Conservation (phyloP, 2,329 filamentous ascomycete genomes). For the Fusarium begoniae region DNA sequence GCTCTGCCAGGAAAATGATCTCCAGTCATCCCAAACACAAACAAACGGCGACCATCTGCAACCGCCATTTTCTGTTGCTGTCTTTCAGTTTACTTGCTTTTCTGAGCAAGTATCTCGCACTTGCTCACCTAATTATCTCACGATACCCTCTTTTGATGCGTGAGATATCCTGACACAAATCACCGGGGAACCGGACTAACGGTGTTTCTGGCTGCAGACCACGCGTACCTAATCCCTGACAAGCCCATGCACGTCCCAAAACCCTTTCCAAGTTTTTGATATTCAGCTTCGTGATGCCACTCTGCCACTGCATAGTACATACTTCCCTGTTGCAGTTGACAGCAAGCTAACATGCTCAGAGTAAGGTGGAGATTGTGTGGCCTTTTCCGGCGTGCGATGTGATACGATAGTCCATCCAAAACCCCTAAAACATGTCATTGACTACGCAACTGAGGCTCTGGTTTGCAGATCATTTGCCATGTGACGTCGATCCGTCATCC, state of each 20-base stretch:
- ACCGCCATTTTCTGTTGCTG: neutral
- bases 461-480: slow-evolving; percentile 30
- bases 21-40: slow-evolving; percentile 4
- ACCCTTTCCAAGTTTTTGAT: slow-evolving; percentile 12
- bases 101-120: neutral
- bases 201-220: neutral
- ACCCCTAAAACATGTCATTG: neutral
- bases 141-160: neutral
- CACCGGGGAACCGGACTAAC: slow-evolving; percentile 2
- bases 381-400: neutral
- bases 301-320: neutral
- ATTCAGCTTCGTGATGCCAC: neutral
- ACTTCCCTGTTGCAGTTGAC: neutral
- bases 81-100: neutral
- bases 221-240: slow-evolving; percentile 13
- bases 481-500: slow-evolving; percentile 28
- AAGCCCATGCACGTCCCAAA: neutral
- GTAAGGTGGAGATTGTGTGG: neutral
- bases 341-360: neutral
- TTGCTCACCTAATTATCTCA: neutral
- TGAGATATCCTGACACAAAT: neutral
- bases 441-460: slow-evolving; percentile 23
- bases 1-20: slow-evolving; percentile 22
- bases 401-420: neutral
- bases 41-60: neutral